Base-by-base conservation (phyloP, 1,139 yeast species). In the Martiniozyma asiatica region DNA sequence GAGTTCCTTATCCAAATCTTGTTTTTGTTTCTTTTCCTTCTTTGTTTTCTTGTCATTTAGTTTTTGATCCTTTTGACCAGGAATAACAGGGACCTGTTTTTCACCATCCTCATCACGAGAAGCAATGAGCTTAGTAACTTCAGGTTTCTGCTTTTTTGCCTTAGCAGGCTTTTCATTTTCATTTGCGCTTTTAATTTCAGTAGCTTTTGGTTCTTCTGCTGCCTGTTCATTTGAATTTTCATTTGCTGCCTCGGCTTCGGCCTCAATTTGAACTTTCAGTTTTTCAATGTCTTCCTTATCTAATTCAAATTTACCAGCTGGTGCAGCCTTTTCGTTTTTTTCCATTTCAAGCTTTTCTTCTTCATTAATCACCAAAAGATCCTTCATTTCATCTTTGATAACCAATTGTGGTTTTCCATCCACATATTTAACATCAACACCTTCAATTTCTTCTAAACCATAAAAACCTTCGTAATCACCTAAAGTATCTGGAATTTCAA, bases 391-490 rank as follows among this genome's bases (percentile, higher is more conserved):
- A 24, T 70, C 74, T 31, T 60, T 63, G 4, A 73, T 70, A 15
- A 70, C 55, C 45, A 81, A 81, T 41, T 68, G 67, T 0, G 77
- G 72, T 37, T 62, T 60, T 11, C 93, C 94, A 34, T 72, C 61
- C 3, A 73, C 70, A 33, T 72, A 63, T 39, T 69, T 69, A 5
- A 87, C 87, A 44, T 70, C 87, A 15, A 87, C 96, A 17, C 95
- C 96, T 32, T 85, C 96, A 32, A 89, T 68, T 51, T 89, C 98
- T 53, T 89, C 97, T 25, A 89, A 58, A 0, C 96, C 98, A 53
- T 74, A 82, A 43, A 85, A 77, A 0, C 96, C 96, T 45, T 79
- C 87, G 49, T 79, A 80, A 51, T 82, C 94, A 36, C 77, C 95
- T 37, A 82, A 54, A 22, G 84, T 76, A 40, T 81, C 89, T 5